Base-by-base conservation (phyloP, 2,329 filamentous ascomycete genomes). In the Ophiostoma tasmaniense region DNA sequence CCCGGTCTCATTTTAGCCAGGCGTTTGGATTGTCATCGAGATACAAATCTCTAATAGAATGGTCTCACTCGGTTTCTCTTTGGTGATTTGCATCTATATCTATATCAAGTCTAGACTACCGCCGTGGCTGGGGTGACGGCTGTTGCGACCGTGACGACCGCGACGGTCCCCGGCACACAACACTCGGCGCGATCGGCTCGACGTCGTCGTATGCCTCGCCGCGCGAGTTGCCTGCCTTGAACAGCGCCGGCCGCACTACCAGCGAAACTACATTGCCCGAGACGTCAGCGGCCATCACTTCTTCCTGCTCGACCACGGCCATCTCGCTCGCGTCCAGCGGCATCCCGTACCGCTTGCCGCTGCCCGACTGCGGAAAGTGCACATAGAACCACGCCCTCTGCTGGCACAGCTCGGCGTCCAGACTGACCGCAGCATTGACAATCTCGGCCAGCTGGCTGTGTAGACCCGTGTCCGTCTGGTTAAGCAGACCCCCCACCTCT, bases 381-480 rank as follows among this genome's bases (percentile, higher is more conserved):
- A 71, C 65, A 33, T 70, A 70, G 33, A 64, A 71, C 67, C 67
- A 69, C 8, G 70, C 64, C 17, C 69, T 65, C 55, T 71, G 70
- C 52, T 70, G 70, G 67, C 69, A 70, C 42, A 71, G 67, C 37
- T 71, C 69, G 37, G 50, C 66, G 20, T 71, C 70, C 17, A 71
- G 66, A 14, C 28, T 67, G 22, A 69, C 61, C 55, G 69, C 70
- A 3, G 61, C 64, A 33, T 22, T 39, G 1, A 55, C 50, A 55
- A 55, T 55, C 2, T 55, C 50, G 13, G 25, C 25, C 10, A 55
- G 22, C n/a, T 55, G 50, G 8, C 50, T n/a, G 3, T 22, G 50
- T 4, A 55, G 50, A 13, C n/a, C 50, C 10, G n/a, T 13, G 22
- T 25, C 22, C 25, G 50, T 25, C 33, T 4, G 2, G 8, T 33